Evolutionary conservation across 2,329 filamentous ascomycete genomes (phyloP), one percentile per base, ranked within the genome.

Genomic region (Alternaria solani): DNA sequence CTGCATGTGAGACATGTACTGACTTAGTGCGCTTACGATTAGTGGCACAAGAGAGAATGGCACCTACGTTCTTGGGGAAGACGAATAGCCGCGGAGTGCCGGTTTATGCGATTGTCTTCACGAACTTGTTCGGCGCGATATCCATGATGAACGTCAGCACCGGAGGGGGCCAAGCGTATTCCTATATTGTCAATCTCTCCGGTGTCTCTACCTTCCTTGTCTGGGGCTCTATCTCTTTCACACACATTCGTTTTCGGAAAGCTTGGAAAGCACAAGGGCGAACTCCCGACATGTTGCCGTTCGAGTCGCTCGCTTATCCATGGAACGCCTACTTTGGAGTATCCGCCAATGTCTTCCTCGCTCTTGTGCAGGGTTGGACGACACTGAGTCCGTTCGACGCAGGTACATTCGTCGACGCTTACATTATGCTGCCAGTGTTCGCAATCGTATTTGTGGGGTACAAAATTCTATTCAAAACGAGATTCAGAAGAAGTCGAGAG

Each of bases 91-190:
- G 86, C 14, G 91, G 91, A 26, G 84, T 86, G 0, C 85, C 85
- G 0, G 78, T 85, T 85, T 68, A 85, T 75, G 75, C 90, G 77
- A 68, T 94, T 43, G 71, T 91, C 2, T 82, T 92, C 49, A 89
- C 91, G 14, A 93, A 93, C 64, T 79, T 88, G 1, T 89, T 91
- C 56, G 91, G 90, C 9, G 84, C 88, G 5, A 79, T 92, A n/a
- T 87, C 87, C n/a, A 87, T 92, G 85, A 90, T 92, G 87, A 92
- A 91, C 67, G 78, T 90, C 34, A 88, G 85, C 38, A 90, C 89
- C 0, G 89, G 88, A 7, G 88, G 89, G 0, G 83, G 85, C 43
- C 83, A 85, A 61, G 89, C 88, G 0, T 92, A 91, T 73, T 76
- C 75, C 7, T 91, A 91, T 76, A 90, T 92, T 59, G 87, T 92